A percentile compares a stretch with the other conserved stretches of the same genome.
Evolutionary conservation across 2,329 filamentous ascomycete genomes (phyloP).

Genomic region (Thielaviopsis musarum): DNA sequence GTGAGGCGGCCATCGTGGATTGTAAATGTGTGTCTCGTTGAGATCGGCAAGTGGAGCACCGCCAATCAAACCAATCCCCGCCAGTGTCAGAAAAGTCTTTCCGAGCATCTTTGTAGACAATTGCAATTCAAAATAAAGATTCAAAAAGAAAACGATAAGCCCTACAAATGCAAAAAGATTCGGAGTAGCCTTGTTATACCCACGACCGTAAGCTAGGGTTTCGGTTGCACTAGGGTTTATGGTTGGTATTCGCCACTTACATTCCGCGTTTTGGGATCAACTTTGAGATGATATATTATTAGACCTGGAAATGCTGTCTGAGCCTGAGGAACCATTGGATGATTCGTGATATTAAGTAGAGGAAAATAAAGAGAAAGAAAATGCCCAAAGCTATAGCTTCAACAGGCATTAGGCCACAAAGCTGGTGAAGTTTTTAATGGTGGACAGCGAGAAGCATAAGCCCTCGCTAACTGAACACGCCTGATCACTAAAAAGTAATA

Average conservation of each 20-base stretch:
- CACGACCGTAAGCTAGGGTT: background rate
- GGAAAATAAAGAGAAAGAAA: no score
- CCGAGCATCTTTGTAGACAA: slow-evolving; percentile 14
- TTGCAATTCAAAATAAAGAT: background rate
- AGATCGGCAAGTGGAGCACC: slow-evolving; percentile 24
- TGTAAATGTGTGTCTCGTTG: slow-evolving; percentile 26
- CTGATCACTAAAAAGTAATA: background rate
- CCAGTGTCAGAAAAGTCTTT: slow-evolving; percentile 24
- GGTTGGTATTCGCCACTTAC: background rate
- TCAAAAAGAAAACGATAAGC: background rate
- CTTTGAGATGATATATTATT: no score
- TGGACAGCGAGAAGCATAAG: background rate
- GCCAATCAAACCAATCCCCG: slow-evolving; percentile 21
- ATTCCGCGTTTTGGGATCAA: background rate
- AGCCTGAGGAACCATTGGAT: no score
- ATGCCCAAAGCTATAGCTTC: no score
- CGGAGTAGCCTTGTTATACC: background rate
- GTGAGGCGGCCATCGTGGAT: slow-evolving; percentile 28
- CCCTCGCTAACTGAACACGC: background rate
- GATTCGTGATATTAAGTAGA: no score
- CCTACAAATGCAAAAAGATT: background rate
- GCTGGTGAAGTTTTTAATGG: no score
- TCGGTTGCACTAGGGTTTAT: background rate
- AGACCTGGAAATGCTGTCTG: no score
- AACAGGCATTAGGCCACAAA: no score